Percentiles rank a stretch among this genome's conserved stretches.
Conservation (phyloP, 495 filamentous ascomycete species). For the Tuber borchii region DNA sequence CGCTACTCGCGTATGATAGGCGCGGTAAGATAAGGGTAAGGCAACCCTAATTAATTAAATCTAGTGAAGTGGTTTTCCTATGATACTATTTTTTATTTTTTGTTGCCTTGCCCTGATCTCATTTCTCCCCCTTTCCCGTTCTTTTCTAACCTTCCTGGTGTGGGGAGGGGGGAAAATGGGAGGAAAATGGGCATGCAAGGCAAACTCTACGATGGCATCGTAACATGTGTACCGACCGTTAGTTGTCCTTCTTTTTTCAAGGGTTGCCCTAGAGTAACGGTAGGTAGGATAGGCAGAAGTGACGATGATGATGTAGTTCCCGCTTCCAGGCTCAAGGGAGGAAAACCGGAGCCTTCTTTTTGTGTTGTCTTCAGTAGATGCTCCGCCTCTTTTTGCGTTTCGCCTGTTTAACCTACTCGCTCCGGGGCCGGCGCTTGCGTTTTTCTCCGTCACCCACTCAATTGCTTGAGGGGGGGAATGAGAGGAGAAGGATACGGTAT, state of each 20-base stretch:
- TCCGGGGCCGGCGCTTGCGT: not conserved
- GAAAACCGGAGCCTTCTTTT: not conserved
- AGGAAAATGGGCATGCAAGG: not conserved
- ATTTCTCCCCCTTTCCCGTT: not conserved
- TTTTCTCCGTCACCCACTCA: not conserved
- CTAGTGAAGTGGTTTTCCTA: not conserved
- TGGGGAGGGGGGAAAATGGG: not conserved
- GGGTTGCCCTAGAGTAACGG: not conserved
- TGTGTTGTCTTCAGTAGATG: not conserved
- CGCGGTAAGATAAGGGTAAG: not conserved
- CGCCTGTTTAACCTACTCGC: not conserved
- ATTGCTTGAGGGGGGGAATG: not conserved
- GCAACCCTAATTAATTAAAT: constrained; percentile 6
- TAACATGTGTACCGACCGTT: not conserved
- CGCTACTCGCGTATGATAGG: constrained; percentile 1
- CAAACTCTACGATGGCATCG: not conserved
- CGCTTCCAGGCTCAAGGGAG: not conserved
- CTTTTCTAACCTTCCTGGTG: not conserved
- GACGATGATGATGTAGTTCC: constrained; percentile 4
- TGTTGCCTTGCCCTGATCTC: not conserved
- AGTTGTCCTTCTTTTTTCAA: constrained; percentile 3
- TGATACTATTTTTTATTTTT: not conserved
- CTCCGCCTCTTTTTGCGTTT: constrained; percentile 1
- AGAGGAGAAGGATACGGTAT: not conserved
- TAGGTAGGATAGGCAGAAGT: not conserved